Evolutionary conservation across 169 alveolate genomes (phyloP).

Genomic region (Miamiensis avidus): DNA sequence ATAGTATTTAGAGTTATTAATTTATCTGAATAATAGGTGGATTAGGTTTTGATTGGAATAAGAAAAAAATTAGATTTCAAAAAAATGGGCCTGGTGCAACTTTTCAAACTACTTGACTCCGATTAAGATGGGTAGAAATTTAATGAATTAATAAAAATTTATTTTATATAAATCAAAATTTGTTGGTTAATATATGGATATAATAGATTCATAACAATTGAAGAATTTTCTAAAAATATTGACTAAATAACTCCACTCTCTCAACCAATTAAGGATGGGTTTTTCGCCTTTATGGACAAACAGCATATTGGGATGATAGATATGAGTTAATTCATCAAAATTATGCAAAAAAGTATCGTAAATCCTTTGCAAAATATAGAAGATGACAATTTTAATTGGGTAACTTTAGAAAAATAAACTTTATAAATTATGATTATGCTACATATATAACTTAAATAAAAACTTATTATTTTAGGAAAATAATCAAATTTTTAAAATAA

Average conservation of each 20-base stretch:
- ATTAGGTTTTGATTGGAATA: slow-evolving; percentile 32
- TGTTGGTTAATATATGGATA: no score
- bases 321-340: slow-evolving; percentile 48
- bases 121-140: slow-evolving; percentile 51
- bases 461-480: no score
- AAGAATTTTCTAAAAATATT: slow-evolving; percentile 31
- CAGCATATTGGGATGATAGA: slow-evolving; percentile 66
- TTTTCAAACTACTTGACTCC: slow-evolving; percentile 43
- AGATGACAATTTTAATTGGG: slow-evolving; percentile 71
- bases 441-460: no score
- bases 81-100: slow-evolving; percentile 42
- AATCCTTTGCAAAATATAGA: slow-evolving; percentile 6
- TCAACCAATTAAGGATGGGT: slow-evolving; percentile 62
- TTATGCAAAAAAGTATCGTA: slow-evolving; percentile 35
- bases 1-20: no score
- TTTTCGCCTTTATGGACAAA: slow-evolving; percentile 67
- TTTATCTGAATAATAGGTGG: neutral
- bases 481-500: slow-evolving; percentile 40
- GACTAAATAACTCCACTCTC: slow-evolving; percentile 54
- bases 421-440: no score
- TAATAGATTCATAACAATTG: neutral
- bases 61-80: slow-evolving; percentile 32
- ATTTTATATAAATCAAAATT: no score
- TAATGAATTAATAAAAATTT: no score
- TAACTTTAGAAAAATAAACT: no score